phyloP scores from a whole-genome alignment of 225 moss, liverwort and hornwort genomes.

The Bryoerythrophyllum caledonicum region DNA sequence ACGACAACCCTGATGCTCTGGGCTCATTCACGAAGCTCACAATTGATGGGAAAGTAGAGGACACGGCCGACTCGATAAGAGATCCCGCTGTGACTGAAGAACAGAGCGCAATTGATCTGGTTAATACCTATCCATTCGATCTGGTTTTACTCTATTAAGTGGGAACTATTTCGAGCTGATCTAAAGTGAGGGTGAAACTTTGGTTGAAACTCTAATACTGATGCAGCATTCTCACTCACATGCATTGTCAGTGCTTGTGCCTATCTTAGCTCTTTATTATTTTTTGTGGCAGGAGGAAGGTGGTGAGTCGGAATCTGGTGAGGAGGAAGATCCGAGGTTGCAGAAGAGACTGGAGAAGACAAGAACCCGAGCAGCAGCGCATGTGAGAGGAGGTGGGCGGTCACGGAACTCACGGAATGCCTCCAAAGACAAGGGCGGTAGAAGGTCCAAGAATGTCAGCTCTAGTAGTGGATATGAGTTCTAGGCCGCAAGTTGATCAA shows the following conservation, averaged over 20 bases:
- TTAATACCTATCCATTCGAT: too few species aligned
- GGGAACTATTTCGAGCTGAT: too few species aligned
- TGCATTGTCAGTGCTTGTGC: not conserved
- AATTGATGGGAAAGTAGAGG: conserved; percentile 8
- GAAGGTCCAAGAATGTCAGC: conserved; percentile 40
- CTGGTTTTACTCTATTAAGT: too few species aligned
- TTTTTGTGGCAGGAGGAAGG: conserved; percentile 12
- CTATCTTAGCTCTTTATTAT: not conserved
- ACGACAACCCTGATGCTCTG: conserved; percentile 3
- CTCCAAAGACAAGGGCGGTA: conserved; percentile 23
- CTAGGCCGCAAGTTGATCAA: conserved; percentile 4
- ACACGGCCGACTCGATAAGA: not conserved
- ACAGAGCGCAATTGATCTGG: not conserved
- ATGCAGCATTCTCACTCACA: not conserved
- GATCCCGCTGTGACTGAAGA: conserved; percentile 1
- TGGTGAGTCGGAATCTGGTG: conserved; percentile 17
- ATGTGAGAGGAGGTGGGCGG: conserved; percentile 20
- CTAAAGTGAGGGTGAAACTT: too few species aligned
- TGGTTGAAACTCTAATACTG: not conserved
- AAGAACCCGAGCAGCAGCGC: conserved; percentile 20
- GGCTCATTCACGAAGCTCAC: conserved; percentile 8
- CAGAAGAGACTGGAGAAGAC: conserved; percentile 26
- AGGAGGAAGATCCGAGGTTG: conserved; percentile 19
- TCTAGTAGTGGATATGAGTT: conserved; percentile 45
- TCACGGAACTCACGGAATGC: conserved; percentile 18